Conservation (phyloP, 805 yeast genomes). For the Yarrowia alimentaria region DNA sequence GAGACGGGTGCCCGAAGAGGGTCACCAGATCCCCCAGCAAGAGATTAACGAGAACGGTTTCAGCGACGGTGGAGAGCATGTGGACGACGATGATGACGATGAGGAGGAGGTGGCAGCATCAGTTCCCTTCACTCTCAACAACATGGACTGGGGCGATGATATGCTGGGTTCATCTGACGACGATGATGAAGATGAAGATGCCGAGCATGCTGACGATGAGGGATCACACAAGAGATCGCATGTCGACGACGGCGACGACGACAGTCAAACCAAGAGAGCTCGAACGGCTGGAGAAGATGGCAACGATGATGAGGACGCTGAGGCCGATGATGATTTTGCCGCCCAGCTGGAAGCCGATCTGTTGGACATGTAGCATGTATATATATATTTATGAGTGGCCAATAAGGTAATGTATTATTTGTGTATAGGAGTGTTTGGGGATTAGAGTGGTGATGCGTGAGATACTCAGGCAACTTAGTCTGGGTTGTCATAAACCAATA, state of each 20-base stretch:
- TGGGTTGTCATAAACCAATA: too few relatives aligned
- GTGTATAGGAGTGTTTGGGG: too few relatives aligned
- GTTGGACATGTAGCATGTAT: slow-evolving; percentile 24
- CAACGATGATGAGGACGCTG: slow-evolving; percentile 22
- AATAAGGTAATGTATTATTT: too few relatives aligned
- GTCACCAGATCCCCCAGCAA: slow-evolving; percentile 41
- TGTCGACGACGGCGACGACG: slow-evolving; percentile 22
- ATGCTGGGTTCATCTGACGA: slow-evolving; percentile 19
- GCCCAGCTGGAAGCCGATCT: slow-evolving; percentile 29
- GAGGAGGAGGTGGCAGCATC: slow-evolving; percentile 27
- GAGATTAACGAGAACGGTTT: slow-evolving; percentile 35
- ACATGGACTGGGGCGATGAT: slow-evolving; percentile 27
- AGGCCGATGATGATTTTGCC: slow-evolving; percentile 33
- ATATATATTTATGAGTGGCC: slow-evolving; percentile 24
- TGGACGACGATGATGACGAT: slow-evolving; percentile 29
- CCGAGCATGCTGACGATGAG: slow-evolving; percentile 28
- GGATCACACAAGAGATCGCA: slow-evolving; percentile 28
- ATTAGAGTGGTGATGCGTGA: too few relatives aligned
- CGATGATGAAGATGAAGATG: slow-evolving; percentile 28
- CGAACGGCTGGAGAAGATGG: slow-evolving; percentile 24
- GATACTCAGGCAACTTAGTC: too few relatives aligned
- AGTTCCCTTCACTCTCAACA: slow-evolving; percentile 9
- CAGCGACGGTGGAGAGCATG: slow-evolving; percentile 36
- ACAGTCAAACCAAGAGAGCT: slow-evolving; percentile 28
- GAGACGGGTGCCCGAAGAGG: slow-evolving; percentile 64